Percentiles rank a stretch among this genome's conserved stretches.
Conservation (phyloP, 305 asterid species). For the Fraxinus xanthoxyloides region DNA sequence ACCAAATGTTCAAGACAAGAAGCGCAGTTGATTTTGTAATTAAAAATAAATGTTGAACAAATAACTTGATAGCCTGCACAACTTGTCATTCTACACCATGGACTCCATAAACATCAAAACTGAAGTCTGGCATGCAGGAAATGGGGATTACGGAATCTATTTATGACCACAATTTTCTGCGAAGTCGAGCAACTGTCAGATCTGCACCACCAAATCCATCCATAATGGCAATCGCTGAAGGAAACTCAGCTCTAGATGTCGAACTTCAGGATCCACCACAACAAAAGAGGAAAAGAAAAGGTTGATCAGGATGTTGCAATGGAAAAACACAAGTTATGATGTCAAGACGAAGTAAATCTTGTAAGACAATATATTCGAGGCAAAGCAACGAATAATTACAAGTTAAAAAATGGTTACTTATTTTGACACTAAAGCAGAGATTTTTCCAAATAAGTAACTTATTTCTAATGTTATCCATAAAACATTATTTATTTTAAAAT, state of each 20-base stretch:
- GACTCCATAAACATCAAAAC: neutral
- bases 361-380: neutral
- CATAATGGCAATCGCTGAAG: slow-evolving; percentile 61
- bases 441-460: neutral
- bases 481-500: too few relatives aligned
- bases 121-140: neutral
- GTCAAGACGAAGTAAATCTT: neutral
- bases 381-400: neutral
- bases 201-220: slow-evolving; percentile 95
- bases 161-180: slow-evolving; percentile 39
- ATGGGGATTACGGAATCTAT: neutral
- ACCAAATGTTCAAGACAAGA: neutral
- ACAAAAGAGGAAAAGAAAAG: neutral
- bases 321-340: neutral
- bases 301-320: neutral
- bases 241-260: slow-evolving; percentile 84
- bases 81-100: neutral
- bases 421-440: neutral
- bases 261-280: slow-evolving; percentile 40
- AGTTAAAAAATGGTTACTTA: neutral
- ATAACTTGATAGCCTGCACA: neutral
- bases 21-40: neutral
- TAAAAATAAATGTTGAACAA: neutral
- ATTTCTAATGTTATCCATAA: neutral
- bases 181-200: slow-evolving; percentile 58